Percentiles rank a stretch among this genome's conserved stretches.
Evolutionary conservation across 1,284 basidiomycete species (phyloP).

Genomic region (Chondrostereum purpureum): DNA sequence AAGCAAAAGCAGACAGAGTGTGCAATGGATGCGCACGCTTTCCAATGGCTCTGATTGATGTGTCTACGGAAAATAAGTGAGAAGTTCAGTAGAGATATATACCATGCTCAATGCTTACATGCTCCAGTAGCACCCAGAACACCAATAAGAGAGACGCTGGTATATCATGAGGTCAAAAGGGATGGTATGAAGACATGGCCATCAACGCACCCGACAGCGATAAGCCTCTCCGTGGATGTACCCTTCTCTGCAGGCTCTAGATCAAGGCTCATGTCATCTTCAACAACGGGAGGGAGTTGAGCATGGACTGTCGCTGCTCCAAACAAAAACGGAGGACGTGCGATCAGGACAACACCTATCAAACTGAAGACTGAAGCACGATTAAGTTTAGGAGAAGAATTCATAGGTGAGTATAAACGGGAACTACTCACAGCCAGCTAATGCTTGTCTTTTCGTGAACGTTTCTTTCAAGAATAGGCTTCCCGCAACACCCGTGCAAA

Average conservation of each 20-base stretch:
- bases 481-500: constrained; percentile 63
- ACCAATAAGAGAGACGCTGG: constrained; percentile 49
- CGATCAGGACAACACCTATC: constrained; percentile 58
- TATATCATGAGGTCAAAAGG: constrained; percentile 1
- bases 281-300: constrained; percentile 4
- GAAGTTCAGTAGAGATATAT: too few relatives aligned
- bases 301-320: constrained; percentile 19
- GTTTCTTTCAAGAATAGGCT: constrained; percentile 63
- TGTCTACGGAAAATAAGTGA: constrained; percentile 35
- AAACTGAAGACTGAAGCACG: constrained; percentile 40
- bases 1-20: constrained; percentile 62
- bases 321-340: constrained; percentile 44
- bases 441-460: constrained; percentile 49
- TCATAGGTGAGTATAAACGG: neutral
- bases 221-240: constrained; percentile 37
- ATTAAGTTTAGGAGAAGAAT: constrained; percentile 16
- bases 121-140: constrained; percentile 57
- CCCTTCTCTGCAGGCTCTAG: constrained; percentile 19
- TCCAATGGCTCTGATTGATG: constrained; percentile 65
- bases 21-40: constrained; percentile 71
- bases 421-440: constrained; percentile 51
- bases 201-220: constrained; percentile 41
- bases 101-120: too few relatives aligned
- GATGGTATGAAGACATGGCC: neutral
- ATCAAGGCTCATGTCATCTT: constrained; percentile 7